These are phyloP conservation scores for Neonectria neomacrospora DNA, from an alignment of 2,329 filamentous ascomycete species.

Conservation along the genomic window DNA sequence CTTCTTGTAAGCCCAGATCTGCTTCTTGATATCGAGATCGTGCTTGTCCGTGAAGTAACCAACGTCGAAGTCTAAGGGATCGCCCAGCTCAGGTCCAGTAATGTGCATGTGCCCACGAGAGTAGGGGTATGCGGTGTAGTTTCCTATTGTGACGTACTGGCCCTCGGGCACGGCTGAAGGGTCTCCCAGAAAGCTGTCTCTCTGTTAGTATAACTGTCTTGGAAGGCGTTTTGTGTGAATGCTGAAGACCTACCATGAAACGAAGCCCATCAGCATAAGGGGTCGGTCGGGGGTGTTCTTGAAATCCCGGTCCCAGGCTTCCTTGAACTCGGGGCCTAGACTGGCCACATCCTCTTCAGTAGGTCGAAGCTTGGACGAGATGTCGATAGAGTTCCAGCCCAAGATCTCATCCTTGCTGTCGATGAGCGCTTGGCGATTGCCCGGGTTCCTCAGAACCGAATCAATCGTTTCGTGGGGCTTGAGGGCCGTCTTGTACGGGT, in stretches of 20 bases:
- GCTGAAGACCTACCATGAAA: conserved; percentile 40
- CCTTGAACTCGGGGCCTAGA: conserved; percentile 63
- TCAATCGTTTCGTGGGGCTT: conserved; percentile 57
- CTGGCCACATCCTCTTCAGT: conserved; percentile 61
- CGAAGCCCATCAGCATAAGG: conserved; percentile 55
- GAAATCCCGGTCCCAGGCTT: conserved; percentile 67
- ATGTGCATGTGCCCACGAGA: conserved; percentile 73
- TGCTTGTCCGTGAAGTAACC: conserved; percentile 66
- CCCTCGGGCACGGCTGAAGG: conserved; percentile 49
- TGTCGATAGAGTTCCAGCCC: conserved; percentile 68
- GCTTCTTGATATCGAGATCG: conserved; percentile 69
- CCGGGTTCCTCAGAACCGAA: conserved; percentile 59
- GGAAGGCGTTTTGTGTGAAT: fast-evolving
- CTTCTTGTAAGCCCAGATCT: conserved; percentile 74
- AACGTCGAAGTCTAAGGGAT: conserved; percentile 64
- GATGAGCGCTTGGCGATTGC: conserved; percentile 58
- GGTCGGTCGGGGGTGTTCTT: conserved; percentile 55
- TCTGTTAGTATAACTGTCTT: conserved; percentile 28
- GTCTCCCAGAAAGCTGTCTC: conserved; percentile 54
- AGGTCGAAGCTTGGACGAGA: conserved; percentile 66
- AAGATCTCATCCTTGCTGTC: conserved; percentile 60
- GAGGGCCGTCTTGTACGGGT: conserved; percentile 57
- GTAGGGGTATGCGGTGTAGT: conserved; percentile 58
- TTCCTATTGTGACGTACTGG: conserved; percentile 64
- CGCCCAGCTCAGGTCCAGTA: conserved; percentile 53